These are phyloP conservation scores for Penicillium sp. DNA, from an alignment of 2,329 filamentous ascomycete species.

Conservation along the genomic window DNA sequence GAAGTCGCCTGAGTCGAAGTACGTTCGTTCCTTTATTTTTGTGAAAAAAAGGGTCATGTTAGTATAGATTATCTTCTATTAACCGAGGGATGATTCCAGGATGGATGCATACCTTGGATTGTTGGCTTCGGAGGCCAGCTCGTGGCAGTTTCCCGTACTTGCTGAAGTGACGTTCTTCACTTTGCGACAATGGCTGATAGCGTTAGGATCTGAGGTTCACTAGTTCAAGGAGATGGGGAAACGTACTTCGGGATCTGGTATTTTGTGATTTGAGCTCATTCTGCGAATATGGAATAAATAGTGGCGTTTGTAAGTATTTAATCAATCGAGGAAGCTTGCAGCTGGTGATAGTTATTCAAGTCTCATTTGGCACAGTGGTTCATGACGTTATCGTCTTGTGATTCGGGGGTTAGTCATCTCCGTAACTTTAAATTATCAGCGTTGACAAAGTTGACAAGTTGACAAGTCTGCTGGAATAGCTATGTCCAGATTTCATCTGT, in stretches of 20 bases:
- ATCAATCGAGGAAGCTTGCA: too few species aligned
- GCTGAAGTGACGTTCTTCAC: constrained; percentile 10
- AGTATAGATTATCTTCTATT: background rate
- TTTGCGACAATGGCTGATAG: constrained; percentile 13
- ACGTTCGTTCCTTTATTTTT: constrained; percentile 22
- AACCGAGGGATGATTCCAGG: background rate
- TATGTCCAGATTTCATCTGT: background rate
- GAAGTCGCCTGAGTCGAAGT: constrained; percentile 33
- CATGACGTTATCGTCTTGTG: background rate
- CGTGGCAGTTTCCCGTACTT: constrained; percentile 19
- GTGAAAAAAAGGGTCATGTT: constrained; percentile 4
- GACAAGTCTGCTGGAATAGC: background rate
- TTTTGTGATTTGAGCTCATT: constrained; percentile 7
- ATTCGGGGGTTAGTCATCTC: background rate
- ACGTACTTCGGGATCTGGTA: constrained; percentile 2
- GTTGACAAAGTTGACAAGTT: too few species aligned
- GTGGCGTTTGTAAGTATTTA: too few species aligned
- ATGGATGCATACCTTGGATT: constrained; percentile 16
- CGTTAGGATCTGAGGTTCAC: constrained; percentile 5
- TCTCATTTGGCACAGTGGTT: background rate
- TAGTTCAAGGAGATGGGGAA: background rate
- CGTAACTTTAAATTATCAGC: background rate
- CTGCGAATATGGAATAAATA: background rate
- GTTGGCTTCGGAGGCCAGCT: constrained; percentile 11
- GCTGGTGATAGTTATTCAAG: too few species aligned